Evolutionary conservation across 148 eudicot genomes (phyloP).

Genomic region (Bassia scoparia): DNA sequence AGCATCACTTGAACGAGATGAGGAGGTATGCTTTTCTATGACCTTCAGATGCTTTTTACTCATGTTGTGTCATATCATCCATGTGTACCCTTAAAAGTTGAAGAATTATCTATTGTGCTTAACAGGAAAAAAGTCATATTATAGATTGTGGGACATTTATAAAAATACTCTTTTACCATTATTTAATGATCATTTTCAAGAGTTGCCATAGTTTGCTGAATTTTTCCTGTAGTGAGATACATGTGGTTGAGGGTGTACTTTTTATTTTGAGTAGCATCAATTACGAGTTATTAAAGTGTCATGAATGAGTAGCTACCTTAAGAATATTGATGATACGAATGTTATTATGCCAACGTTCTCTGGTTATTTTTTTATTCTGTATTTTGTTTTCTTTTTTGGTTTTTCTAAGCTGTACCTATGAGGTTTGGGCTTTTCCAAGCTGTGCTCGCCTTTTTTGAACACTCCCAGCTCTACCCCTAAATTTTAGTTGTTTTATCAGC

Average conservation of each 20-base stretch:
- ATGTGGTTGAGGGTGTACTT: too few species aligned
- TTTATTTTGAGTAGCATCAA: not conserved
- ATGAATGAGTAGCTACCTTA: too few species aligned
- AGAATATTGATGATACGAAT: too few species aligned
- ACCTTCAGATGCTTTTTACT: not conserved
- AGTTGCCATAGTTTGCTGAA: not conserved
- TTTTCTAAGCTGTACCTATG: too few species aligned
- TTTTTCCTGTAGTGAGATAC: not conserved
- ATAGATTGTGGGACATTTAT: not conserved
- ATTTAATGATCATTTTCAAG: not conserved
- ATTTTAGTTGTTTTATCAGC: too few species aligned
- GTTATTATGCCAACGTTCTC: too few species aligned
- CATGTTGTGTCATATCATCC: not conserved
- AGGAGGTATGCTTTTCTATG: constrained; percentile 56
- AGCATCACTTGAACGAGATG: constrained; percentile 84
- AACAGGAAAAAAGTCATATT: not conserved
- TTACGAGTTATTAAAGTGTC: not conserved
- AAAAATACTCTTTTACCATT: not conserved
- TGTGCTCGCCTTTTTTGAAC: too few species aligned
- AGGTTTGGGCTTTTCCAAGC: too few species aligned
- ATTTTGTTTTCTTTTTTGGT: too few species aligned
- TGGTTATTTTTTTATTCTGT: not conserved
- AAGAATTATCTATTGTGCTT: not conserved
- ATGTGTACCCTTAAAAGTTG: not conserved
- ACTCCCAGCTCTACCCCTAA: too few species aligned